Conservation (phyloP, 2,329 filamentous ascomycete species). For the Diaporthe nobilis region DNA sequence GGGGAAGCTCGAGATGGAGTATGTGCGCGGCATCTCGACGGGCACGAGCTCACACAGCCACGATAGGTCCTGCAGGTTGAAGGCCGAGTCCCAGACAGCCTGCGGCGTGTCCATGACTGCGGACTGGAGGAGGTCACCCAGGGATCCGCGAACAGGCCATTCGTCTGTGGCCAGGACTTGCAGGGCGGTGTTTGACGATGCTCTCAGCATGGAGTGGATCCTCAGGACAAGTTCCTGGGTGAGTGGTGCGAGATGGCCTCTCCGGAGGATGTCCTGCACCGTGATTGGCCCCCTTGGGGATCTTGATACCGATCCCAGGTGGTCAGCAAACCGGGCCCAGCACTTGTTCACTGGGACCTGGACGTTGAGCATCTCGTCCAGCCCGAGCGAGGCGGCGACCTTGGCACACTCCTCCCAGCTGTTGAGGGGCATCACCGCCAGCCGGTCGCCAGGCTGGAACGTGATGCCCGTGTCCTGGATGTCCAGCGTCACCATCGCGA, state of each 20-base stretch:
- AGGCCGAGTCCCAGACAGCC: constrained; percentile 66
- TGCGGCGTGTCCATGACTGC: constrained; percentile 62
- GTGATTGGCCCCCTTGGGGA: constrained; percentile 52
- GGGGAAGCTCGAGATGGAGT: constrained; percentile 66
- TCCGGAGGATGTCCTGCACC: constrained; percentile 63
- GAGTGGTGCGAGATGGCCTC: constrained; percentile 66
- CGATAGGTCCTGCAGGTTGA: constrained; percentile 58
- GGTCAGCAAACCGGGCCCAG: constrained; percentile 64
- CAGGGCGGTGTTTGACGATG: constrained; percentile 64
- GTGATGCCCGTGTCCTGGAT: constrained; percentile 67
- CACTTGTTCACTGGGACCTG: constrained; percentile 54
- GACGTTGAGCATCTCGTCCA: constrained; percentile 62
- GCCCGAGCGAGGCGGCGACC: constrained; percentile 64
- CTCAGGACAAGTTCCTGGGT: constrained; percentile 65
- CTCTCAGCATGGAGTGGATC: constrained; percentile 62
- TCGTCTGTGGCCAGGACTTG: constrained; percentile 64
- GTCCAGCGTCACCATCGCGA: constrained; percentile 65
- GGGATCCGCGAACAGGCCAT: constrained; percentile 65
- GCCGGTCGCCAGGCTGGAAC: constrained; percentile 65
- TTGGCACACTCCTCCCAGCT: constrained; percentile 69
- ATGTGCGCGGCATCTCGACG: constrained; percentile 66
- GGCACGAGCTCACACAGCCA: constrained; percentile 63
- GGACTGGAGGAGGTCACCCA: constrained; percentile 65
- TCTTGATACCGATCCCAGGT: constrained; percentile 57
- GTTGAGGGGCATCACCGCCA: constrained; percentile 69